These are phyloP conservation scores for Emergomyces africanus DNA, from an alignment of 2,329 filamentous ascomycete species.

Conservation along the genomic window DNA sequence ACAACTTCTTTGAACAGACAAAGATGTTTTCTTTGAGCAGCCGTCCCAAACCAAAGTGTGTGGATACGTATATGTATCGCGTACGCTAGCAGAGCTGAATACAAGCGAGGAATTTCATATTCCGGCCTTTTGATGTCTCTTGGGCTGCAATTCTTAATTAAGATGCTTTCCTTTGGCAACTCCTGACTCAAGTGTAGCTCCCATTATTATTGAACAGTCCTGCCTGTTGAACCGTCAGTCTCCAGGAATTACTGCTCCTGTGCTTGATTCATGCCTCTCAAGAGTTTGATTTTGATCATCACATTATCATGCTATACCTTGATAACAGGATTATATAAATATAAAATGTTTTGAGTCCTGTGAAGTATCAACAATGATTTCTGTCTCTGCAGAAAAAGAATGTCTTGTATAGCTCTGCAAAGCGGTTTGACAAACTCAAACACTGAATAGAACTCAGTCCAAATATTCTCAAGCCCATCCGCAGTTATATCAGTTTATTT, in stretches of 20 bases:
- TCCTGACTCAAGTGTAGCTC: no score
- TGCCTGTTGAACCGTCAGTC: no score
- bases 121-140: no score
- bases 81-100: no score
- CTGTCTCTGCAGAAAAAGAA: slow-evolving; percentile 7
- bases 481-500: slow-evolving; percentile 11
- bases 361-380: slow-evolving; percentile 4
- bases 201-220: no score
- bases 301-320: neutral
- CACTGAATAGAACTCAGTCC: slow-evolving; percentile 12
- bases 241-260: no score
- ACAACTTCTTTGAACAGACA: neutral
- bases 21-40: neutral
- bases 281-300: no score
- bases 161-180: no score
- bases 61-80: neutral
- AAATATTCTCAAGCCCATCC: slow-evolving; percentile 13
- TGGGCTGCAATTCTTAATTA: no score
- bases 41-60: neutral
- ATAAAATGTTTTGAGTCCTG: slow-evolving; percentile 6
- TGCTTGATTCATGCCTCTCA: no score
- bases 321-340: slow-evolving; percentile 6
- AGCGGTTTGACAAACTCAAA: slow-evolving; percentile 14
- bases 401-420: slow-evolving; percentile 11
- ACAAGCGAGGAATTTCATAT: no score